These are phyloP conservation scores for Neurospora africana DNA, from an alignment of 495 filamentous ascomycete genomes.

Conservation along the genomic window DNA sequence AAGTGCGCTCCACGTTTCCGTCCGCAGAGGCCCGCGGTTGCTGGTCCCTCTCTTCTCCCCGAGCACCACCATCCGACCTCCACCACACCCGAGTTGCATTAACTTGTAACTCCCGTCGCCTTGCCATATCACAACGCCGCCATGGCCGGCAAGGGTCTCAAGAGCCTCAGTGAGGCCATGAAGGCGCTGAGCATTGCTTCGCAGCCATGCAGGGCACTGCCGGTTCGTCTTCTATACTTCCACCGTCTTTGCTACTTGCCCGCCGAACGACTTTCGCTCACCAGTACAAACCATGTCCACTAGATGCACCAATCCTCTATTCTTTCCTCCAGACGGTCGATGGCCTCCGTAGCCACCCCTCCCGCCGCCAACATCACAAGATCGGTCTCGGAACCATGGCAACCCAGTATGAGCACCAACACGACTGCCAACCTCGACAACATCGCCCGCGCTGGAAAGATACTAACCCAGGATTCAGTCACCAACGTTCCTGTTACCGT, in stretches of 20 bases:
- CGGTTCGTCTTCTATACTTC: conserved; percentile 9
- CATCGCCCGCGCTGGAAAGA: background rate
- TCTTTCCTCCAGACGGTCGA: conserved; percentile 43
- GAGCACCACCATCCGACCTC: background rate
- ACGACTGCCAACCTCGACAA: conserved; percentile 8
- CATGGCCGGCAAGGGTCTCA: conserved; percentile 36
- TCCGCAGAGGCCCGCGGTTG: background rate
- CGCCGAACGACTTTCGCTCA: background rate
- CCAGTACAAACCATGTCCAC: background rate
- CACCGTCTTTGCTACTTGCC: background rate
- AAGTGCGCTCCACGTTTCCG: background rate
- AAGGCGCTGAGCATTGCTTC: conserved; percentile 31
- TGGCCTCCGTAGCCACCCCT: conserved; percentile 59
- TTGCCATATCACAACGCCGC: conserved; percentile 3
- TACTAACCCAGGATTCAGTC: conserved; percentile 26
- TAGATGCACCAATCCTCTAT: background rate
- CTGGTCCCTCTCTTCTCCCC: background rate
- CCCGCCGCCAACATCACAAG: conserved; percentile 34
- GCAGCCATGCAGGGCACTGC: conserved; percentile 25
- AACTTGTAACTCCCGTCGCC: conserved; percentile 4
- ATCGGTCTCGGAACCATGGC: conserved; percentile 20
- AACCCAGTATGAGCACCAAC: conserved; percentile 12
- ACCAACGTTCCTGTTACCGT: conserved; percentile 66
- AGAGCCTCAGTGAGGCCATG: conserved; percentile 38
- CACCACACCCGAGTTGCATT: background rate